Conservation (phyloP, 495 filamentous ascomycete species). For the Cercophora scortea region DNA sequence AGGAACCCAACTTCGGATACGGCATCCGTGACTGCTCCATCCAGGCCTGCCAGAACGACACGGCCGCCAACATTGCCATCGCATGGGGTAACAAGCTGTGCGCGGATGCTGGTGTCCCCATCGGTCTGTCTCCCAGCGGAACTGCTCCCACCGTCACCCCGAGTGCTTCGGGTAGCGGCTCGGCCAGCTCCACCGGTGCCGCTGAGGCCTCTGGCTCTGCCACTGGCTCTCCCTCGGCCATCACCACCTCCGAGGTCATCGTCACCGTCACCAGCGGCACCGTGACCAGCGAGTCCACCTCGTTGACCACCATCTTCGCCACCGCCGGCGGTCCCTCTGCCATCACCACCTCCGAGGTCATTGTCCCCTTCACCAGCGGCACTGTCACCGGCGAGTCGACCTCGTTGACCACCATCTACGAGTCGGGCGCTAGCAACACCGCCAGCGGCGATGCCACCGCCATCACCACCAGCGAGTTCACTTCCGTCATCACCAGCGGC, state of each 20-base stretch:
- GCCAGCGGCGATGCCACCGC: not conserved
- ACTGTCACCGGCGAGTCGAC: slow-evolving; percentile 17
- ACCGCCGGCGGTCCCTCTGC: slow-evolving; percentile 9
- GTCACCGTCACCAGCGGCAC: slow-evolving; percentile 25
- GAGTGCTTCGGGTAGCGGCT: not conserved
- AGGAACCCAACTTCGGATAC: slow-evolving; percentile 55
- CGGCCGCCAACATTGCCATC: slow-evolving; percentile 22
- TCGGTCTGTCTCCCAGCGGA: not conserved
- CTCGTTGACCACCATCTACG: slow-evolving; percentile 16
- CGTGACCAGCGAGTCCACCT: slow-evolving; percentile 15
- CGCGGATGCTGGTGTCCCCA: slow-evolving; percentile 8
- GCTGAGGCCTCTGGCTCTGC: slow-evolving; percentile 3
- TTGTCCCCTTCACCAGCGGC: slow-evolving; percentile 24
- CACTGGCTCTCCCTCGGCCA: not conserved
- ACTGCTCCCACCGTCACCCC: slow-evolving; percentile 16
- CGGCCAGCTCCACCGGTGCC: not conserved
- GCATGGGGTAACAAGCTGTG: slow-evolving; percentile 28
- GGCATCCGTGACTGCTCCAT: slow-evolving; percentile 75
- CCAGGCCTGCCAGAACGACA: slow-evolving; percentile 47
- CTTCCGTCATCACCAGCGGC: slow-evolving; percentile 19
- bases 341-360: slow-evolving; percentile 14
- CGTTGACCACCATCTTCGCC: slow-evolving; percentile 15
- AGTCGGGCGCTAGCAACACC: too few species aligned
- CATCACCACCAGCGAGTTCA: slow-evolving; percentile 27
- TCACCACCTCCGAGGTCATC: slow-evolving; percentile 20